phyloP scores from a whole-genome alignment of 495 filamentous ascomycete species.

The Podospora pseudocomata region DNA sequence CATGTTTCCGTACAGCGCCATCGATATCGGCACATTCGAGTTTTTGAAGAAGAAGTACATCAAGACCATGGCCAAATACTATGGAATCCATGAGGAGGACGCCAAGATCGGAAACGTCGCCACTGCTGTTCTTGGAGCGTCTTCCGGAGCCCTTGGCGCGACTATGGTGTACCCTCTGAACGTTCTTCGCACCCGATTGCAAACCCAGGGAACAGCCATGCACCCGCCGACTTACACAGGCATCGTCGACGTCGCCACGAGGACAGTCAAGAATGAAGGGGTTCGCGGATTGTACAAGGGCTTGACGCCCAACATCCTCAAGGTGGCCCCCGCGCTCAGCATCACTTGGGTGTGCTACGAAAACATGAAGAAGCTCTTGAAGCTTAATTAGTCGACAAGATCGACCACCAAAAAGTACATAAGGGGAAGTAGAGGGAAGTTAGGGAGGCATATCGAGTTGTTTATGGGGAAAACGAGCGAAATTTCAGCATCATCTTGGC shows the following conservation, averaged over 20 bases:
- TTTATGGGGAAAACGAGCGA: slow-evolving; percentile 1
- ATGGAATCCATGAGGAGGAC: slow-evolving; percentile 77
- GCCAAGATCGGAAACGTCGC: slow-evolving; percentile 69
- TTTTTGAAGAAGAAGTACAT: slow-evolving; percentile 74
- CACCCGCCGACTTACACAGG: slow-evolving; percentile 89
- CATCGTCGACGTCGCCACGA: slow-evolving; percentile 78
- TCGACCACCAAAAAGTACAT: background rate
- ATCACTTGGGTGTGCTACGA: slow-evolving; percentile 99
- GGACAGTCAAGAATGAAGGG: slow-evolving; percentile 80
- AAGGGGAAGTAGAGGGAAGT: background rate
- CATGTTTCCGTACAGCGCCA: slow-evolving; percentile 97
- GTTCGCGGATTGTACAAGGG: slow-evolving; percentile 88
- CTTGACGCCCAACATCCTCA: slow-evolving; percentile 90
- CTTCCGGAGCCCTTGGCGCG: slow-evolving; percentile 91
- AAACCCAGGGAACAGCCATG: slow-evolving; percentile 88
- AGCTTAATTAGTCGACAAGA: slow-evolving; percentile 45
- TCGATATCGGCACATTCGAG: slow-evolving; percentile 95
- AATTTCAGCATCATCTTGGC: slow-evolving; percentile 24
- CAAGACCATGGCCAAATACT: slow-evolving; percentile 62
- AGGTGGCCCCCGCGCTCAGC: slow-evolving; percentile 92
- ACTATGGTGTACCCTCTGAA: slow-evolving; percentile 93
- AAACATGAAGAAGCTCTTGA: slow-evolving; percentile 78
- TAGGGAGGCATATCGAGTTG: slow-evolving; percentile 3
- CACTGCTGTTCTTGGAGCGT: slow-evolving; percentile 79
- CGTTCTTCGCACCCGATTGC: slow-evolving; percentile 85